Evolutionary conservation across 139 green algal genomes (phyloP), one percentile per base, ranked within the genome.

Genomic region (Trebouxia sp.): DNA sequence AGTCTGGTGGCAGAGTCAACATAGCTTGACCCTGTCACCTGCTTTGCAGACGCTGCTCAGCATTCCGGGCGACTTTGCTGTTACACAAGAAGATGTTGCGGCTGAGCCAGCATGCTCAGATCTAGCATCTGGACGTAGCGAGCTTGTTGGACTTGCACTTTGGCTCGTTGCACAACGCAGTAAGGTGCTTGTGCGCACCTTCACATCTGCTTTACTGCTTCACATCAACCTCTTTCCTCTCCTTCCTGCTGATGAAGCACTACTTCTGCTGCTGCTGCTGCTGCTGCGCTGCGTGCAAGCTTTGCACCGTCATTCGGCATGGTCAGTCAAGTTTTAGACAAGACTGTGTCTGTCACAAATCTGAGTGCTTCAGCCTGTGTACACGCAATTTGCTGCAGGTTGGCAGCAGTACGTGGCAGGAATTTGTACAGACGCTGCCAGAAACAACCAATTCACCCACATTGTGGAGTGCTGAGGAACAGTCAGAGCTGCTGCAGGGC

Each of bases 91-190:
- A 8, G 95, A 98, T 55, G 94, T 94, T 10, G 83, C 86, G 48
- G 82, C 91, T 20, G 85, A 97, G 55, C 53, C 85, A 1, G 65
- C 91, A 26, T 81, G 97, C 30, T 87, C 88, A 0, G 20, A 53
- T 0, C 28, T 94, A 20, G 92, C 92, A 15, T 84, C 84, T 30
- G 87, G 90, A 1, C 81, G 86, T 32, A 87, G 87, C 56, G 94
- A 98, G 87, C 88, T 98, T 28, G 84, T 94, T 5, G 90, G 85
- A 4, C 85, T 98, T 5, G 90, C 95, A 26, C 88, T 98, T 20
- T 98, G 94, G 93, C 87, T 98, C 8, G 81, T 97, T 80, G 87
- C 87, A 10, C 93, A 98, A 85, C 84, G 90, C 0, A 55, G 69
- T 1, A 86, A 90, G 81, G 88, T 87, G 3, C 5, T 37, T 48